phyloP scores from a whole-genome alignment of 805 yeast species.

The Cyberlindnera bimundalis region DNA sequence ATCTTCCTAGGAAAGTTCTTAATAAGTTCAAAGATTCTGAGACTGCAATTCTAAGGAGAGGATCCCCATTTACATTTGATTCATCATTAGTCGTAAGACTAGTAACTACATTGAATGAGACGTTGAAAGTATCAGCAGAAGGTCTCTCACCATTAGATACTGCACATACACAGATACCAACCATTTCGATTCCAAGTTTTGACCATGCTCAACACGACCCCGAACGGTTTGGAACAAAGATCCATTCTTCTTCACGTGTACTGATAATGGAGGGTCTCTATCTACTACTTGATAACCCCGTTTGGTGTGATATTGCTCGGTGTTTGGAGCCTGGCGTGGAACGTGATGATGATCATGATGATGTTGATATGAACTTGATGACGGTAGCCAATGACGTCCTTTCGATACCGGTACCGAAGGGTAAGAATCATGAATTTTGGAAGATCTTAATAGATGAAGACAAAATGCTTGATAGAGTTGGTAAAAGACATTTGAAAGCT shows the following conservation, averaged over 20 bases:
- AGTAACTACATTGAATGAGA: slow-evolving; percentile 14
- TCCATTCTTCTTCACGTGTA: slow-evolving; percentile 46
- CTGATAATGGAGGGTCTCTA: slow-evolving; percentile 77
- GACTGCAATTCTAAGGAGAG: slow-evolving; percentile 62
- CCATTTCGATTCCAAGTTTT: slow-evolving; percentile 61
- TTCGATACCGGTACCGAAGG: slow-evolving; percentile 20
- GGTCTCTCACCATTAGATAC: slow-evolving; percentile 13
- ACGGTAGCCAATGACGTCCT: slow-evolving; percentile 4
- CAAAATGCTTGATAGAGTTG: slow-evolving; percentile 53
- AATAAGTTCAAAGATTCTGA: slow-evolving; percentile 50
- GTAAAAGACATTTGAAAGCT: slow-evolving; percentile 60
- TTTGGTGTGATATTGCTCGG: slow-evolving; percentile 52
- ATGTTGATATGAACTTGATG: slow-evolving; percentile 11
- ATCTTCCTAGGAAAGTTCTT: slow-evolving; percentile 49
- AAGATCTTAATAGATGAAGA: slow-evolving; percentile 45
- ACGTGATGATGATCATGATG: background rate
- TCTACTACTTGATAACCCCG: slow-evolving; percentile 51
- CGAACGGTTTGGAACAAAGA: slow-evolving; percentile 44
- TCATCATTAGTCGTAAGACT: slow-evolving; percentile 23
- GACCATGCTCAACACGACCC: slow-evolving; percentile 79
- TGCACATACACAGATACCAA: slow-evolving; percentile 27
- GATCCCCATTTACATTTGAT: slow-evolving; percentile 87
- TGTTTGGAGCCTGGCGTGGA: slow-evolving; percentile 28
- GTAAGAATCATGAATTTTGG: slow-evolving; percentile 43
- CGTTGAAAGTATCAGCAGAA: slow-evolving; percentile 12